phyloP scores from a whole-genome alignment of 2,329 filamentous ascomycete species.

The Dactylellina parvicollis region DNA sequence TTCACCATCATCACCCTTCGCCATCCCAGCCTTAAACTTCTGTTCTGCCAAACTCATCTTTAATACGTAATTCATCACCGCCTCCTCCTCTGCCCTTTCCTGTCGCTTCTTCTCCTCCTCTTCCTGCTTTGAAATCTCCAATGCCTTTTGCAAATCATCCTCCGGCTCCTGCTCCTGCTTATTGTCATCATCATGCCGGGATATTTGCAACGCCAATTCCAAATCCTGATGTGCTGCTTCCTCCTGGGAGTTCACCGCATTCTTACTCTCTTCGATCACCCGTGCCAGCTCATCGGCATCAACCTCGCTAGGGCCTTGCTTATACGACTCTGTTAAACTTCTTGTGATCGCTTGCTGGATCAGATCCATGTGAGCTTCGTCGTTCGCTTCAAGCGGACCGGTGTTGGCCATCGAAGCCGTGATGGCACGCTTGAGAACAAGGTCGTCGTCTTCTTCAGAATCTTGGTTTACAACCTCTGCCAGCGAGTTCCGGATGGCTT shows the following conservation, averaged over 20 bases:
- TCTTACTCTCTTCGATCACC: conserved; percentile 63
- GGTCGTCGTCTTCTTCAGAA: conserved; percentile 58
- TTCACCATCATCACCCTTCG: conserved; percentile 6
- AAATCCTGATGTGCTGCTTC: conserved; percentile 46
- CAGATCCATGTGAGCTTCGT: conserved; percentile 63
- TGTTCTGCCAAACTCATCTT: conserved; percentile 79
- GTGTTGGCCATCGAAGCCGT: conserved; percentile 55
- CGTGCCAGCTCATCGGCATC: conserved; percentile 61
- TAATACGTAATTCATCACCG: conserved; percentile 79
- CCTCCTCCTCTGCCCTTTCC: conserved; percentile 72
- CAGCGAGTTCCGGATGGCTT: conserved; percentile 77
- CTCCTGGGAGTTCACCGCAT: conserved; percentile 51
- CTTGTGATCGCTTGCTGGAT: conserved; percentile 60
- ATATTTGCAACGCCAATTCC: conserved; percentile 34
- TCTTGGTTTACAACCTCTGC: conserved; percentile 64
- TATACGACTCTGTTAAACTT: conserved; percentile 9
- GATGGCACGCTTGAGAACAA: conserved; percentile 59
- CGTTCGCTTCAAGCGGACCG: conserved; percentile 59
- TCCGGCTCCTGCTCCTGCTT: conserved; percentile 56
- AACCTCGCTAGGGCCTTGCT: conserved; percentile 55
- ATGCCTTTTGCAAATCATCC: conserved; percentile 62
- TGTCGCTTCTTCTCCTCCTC: conserved; percentile 61
- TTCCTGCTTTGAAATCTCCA: conserved; percentile 62
- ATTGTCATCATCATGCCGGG: conserved; percentile 62
- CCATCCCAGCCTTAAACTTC: conserved; percentile 61